These are phyloP conservation scores for Lagenidium giganteum DNA, from an alignment of 352 stramenopile genomes.

Conservation along the genomic window DNA sequence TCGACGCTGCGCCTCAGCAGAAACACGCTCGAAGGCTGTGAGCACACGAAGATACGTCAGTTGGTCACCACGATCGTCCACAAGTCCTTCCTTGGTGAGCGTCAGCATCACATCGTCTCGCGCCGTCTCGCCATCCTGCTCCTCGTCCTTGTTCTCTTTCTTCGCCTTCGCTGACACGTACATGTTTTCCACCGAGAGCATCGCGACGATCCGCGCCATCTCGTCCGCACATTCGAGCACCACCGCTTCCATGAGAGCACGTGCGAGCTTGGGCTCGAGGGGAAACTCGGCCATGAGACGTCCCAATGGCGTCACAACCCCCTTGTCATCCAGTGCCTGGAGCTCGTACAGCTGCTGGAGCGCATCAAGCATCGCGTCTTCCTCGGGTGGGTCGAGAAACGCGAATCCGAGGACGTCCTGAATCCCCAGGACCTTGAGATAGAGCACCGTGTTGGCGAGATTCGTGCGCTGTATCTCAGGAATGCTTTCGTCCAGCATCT, in stretches of 20 bases:
- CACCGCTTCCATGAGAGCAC: conserved; percentile 60
- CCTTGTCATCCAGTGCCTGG: conserved; percentile 43
- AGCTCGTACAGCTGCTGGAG: conserved; percentile 74
- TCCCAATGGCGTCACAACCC: conserved; percentile 52
- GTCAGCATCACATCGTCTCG: conserved; percentile 38
- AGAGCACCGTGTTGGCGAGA: conserved; percentile 93
- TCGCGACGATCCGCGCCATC: conserved; percentile 68
- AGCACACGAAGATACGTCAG: conserved; percentile 46
- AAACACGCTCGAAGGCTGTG: conserved; percentile 27
- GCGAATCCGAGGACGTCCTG: conserved; percentile 66
- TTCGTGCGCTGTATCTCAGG: conserved; percentile 97
- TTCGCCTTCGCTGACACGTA: conserved; percentile 27
- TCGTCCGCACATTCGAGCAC: conserved; percentile 49
- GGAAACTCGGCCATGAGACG: conserved; percentile 83
- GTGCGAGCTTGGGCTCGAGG: conserved; percentile 67
- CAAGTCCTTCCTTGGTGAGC: conserved; percentile 32
- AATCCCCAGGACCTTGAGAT: conserved; percentile 70
- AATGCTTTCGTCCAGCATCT: conserved; percentile 97
- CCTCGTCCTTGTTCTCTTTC: conserved; percentile 12
- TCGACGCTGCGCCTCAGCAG: conserved; percentile 15
- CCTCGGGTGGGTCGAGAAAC: conserved; percentile 62
- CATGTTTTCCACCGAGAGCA: conserved; percentile 81
- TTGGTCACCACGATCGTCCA: conserved; percentile 53
- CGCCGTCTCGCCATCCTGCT: conserved; percentile 7
- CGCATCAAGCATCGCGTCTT: conserved; percentile 68